Base-by-base conservation (phyloP, 768 basidiomycete genomes). In the Stropharia rugosoannulata region DNA sequence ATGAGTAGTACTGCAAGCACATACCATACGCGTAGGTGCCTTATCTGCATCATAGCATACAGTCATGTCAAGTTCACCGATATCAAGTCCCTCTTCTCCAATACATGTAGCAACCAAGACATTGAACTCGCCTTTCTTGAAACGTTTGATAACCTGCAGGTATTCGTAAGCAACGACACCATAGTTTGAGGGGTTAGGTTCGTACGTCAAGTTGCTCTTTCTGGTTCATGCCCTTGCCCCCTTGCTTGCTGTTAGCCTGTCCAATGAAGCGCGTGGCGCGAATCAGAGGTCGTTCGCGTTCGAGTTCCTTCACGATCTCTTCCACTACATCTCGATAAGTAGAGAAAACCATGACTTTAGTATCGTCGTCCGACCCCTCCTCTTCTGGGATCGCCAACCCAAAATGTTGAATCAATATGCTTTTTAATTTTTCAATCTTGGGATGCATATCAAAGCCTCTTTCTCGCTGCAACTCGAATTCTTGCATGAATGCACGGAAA, bases 41-140 rank as follows among this genome's bases (percentile, higher is more conserved):
- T 96, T 97, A 64, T 95, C 93, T 22, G 95, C 87, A 62, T 99
- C 97, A 68, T 98, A 99, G 65, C 95, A 98, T 46, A 98, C 76
- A 54, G 98, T 96, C 66, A 95, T 78, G 68, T 99, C 97, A 13
- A 99, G 88, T 68, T 97, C 95, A 32, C 97, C 97, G 53, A 99
- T 99, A 69, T 99, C 97, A 15, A 99, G 78, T 55, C 97, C 97
- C 70, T 99, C 97, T 72, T 99, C 97, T 18, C 97, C 97, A 52
- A 99, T 93, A 3, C 90, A 96, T 4, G 97, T 98, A 1, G 95
- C 90, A 7, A 99, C 96, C 10, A 99, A 75, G 37, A 97, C 86
- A 62, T 99, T 99, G 69, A 83, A 93, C 56, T 86, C 86, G 10
- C 93, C 94, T 4, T 73, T 74, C 68, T 95, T 95, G 77, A 99